Evolutionary conservation across 495 filamentous ascomycete species (phyloP), one percentile per base, ranked within the genome.

Genomic region (Podospora appendiculata): DNA sequence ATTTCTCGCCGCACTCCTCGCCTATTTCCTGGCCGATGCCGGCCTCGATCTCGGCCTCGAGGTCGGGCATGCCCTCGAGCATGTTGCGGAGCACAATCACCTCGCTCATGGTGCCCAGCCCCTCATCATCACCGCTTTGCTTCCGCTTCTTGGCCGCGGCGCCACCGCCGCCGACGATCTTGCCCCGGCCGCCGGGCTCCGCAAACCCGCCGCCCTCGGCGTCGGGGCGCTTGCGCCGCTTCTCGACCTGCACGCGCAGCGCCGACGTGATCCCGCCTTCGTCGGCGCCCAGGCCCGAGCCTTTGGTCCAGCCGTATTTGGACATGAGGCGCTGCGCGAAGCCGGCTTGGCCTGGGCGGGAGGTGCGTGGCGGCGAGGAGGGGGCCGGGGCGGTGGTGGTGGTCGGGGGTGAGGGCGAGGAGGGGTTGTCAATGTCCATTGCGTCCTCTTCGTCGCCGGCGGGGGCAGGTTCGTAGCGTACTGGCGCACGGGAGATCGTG

Each of bases 21-120:
- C 93, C 93, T 64, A 98, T 95, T 69, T 96, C 90, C 69, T 96
- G 90, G 58, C 89, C 80, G 56, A 98, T 64, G 19, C 85, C 87
- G 11, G 85, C 85, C 52, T 82, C 79, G 32, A 77, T 70, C 70
- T 96, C 94, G 1, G 69, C 71, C 34, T 92, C 70, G 1, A 80
- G 57, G 47, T 84, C 72, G 0, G 61, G 63, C 76, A 95, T 83
- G 4, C 85, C 87, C 52, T 92, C 83, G 3, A 95, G 70, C 89
- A 96, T 96, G 7, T 84, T 82, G 14, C 70, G 72, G 18, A 95
- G 66, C 45, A 92, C 80, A 18, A 97, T 80, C 7, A 96, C 90
- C 52, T 84, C 78, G 52, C 81, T 86, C 81, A 88, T 88, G 32
- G 74, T 61, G 11, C 89, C 93, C 66, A 89, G 89, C 52, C 80